A percentile compares a stretch with the other conserved stretches of the same genome.
phyloP scores from a whole-genome alignment of 257 asterid genomes.

The Solanum neorickii region DNA sequence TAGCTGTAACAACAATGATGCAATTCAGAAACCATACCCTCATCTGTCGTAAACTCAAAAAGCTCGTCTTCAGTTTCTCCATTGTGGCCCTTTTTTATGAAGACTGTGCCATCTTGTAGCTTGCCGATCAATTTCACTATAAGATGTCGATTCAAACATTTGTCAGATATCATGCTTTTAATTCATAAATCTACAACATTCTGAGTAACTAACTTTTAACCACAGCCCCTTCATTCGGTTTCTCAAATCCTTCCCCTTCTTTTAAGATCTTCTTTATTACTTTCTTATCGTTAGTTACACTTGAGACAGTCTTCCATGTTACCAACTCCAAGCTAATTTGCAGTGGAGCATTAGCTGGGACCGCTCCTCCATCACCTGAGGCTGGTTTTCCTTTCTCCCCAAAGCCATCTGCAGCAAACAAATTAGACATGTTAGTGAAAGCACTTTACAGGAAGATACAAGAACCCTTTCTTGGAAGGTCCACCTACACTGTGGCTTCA shows the following conservation, averaged over 20 bases:
- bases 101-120: conserved; percentile 49
- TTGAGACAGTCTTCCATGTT: conserved; percentile 53
- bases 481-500: conserved; percentile 59
- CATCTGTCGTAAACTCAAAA: conserved; percentile 57
- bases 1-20: background rate
- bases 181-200: background rate
- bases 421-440: background rate
- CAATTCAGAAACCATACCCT: conserved; percentile 25
- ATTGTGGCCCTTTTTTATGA: conserved; percentile 32
- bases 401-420: conserved; percentile 31
- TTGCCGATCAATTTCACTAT: conserved; percentile 58
- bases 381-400: conserved; percentile 63
- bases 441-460: background rate
- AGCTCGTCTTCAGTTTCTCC: conserved; percentile 39
- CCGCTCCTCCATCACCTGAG: conserved; percentile 30
- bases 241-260: conserved; percentile 62
- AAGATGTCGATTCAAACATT: background rate
- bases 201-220: conserved; percentile 46
- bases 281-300: conserved; percentile 57
- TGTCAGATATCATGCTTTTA: background rate
- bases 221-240: conserved; percentile 56
- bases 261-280: conserved; percentile 47
- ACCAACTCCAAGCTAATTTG: conserved; percentile 33
- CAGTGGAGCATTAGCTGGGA: conserved; percentile 48
- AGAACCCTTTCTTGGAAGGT: background rate